Evolutionary conservation across 2,329 filamentous ascomycete species (phyloP), one percentile per base, ranked within the genome.

Genomic region (Fusarium dlaminii): DNA sequence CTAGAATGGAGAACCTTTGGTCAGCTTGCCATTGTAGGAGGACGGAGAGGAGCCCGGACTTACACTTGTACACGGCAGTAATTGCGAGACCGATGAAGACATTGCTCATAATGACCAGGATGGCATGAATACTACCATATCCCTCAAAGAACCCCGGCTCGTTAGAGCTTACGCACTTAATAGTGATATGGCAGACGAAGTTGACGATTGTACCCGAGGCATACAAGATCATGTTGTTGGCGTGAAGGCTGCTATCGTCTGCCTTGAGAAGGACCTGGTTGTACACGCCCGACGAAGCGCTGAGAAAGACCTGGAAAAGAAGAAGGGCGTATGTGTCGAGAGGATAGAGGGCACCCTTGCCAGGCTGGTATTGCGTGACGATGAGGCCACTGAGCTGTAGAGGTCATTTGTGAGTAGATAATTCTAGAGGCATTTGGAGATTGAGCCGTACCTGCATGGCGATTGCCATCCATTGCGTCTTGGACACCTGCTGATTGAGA

Each of bases 401-500:
- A 3, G 0, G 5, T n/a, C 8, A 1, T 2, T 14, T 36, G 40
- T 58, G 3, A 56, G 52, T 32, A 0, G 3, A 4, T 2, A 1
- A 5, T 8, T 32, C 22, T 42, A 1, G 5, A 5, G 14, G 1
- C 1, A 0, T 11, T 42, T 11, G 14, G 10, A 11, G 11, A 0
- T 32, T 24, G 22, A 42, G 18, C 13, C 37, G 3, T 42, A 56
- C 52, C 37, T 58, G 55, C 55, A 58, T 48, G 5, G 55, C 17
- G n/a, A 58, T 58, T 18, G 55, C 55, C 40, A 58, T 58, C 55
- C 55, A 58, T 48, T 58, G 55, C 1, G 42, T 58, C 30, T 58
- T 58, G 18, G 55, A 58, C 30, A 58, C 42, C 32, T 58, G 40
- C 15, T 58, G 55, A 6, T 48, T 48, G n/a, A 58, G 55, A 14